These are phyloP conservation scores for Cutaneotrichosporon cutaneum DNA, from an alignment of 1,284 basidiomycete species.

Conservation along the genomic window DNA sequence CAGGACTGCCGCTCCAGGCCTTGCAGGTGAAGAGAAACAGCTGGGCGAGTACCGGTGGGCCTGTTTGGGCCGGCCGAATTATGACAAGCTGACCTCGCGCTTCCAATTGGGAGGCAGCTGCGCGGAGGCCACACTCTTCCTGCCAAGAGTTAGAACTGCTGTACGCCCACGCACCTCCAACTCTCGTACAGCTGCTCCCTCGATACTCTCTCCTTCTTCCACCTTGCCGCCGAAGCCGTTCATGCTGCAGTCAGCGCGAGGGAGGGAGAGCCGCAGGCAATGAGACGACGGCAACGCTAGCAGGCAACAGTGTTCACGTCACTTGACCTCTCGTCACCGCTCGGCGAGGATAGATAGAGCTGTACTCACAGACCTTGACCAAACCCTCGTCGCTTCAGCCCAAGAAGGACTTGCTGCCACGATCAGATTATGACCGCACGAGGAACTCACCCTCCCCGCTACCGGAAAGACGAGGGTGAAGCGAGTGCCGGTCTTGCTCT, in stretches of 20 bases:
- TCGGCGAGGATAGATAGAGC: no score
- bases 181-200: constrained; percentile 65
- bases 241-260: constrained; percentile 54
- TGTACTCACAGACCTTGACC: constrained; percentile 62
- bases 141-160: constrained; percentile 39
- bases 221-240: constrained; percentile 76
- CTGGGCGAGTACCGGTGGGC: neutral
- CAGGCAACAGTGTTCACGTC: no score
- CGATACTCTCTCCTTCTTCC: constrained; percentile 62
- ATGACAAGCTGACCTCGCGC: constrained; percentile 25
- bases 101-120: constrained; percentile 42
- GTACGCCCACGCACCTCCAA: constrained; percentile 43
- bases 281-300: no score
- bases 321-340: no score
- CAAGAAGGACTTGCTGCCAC: constrained; percentile 59
- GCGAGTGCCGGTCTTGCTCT: neutral
- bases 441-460: neutral
- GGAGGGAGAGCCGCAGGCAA: no score
- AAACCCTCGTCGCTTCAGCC: constrained; percentile 70
- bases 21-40: constrained; percentile 6
- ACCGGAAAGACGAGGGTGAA: constrained; percentile 11
- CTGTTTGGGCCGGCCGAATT: neutral
- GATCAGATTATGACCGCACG: neutral
- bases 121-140: constrained; percentile 74
- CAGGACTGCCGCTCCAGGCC: constrained; percentile 23